Evolutionary conservation across 306 rosid species (phyloP), one percentile per base, ranked within the genome.

Genomic region (Rubus idaeus): DNA sequence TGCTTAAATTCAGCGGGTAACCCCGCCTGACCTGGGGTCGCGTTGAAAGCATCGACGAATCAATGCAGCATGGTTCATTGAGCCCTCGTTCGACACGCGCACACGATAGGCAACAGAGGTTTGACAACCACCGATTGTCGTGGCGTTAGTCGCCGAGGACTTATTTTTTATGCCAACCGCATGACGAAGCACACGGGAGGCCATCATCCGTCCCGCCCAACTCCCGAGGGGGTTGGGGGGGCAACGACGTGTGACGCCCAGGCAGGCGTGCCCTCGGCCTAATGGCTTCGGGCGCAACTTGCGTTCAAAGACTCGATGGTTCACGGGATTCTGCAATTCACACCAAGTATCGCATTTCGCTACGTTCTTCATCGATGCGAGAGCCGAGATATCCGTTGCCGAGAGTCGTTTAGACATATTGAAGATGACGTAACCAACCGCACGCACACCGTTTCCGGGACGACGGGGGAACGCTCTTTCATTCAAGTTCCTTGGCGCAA

Each of bases 21-120:
- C 60, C 74, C 74, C 65, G 21, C 66, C 67, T 55, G 72, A 52
- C 74, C 66, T 68, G 74, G 80, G 70, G 70, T 55, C 68, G 20
- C 75, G 56, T n/a, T 51, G 73, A 40, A 30, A 39, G 70, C 70
- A 4, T 12, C 41, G 39, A 3, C 21, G 58, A 2, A 13, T 42
- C 45, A 6, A 3, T 13, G 18, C 26, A 30, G 0, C 0, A 3
- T 8, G 3, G 17, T 5, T 4, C 20, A 4, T 30, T 30, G 35
- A 1, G 66, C n/a, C 44, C 2, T 6, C 3, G 10, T 3, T 13
- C 40, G 16, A 10, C 65, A 2, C 12, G 23, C 53, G 55, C 26
- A 10, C 75, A n/a, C 60, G 44, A 39, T 45, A 9, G 23, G 69
- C 12, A 21, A 44, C 77, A 23, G 78, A 62, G 70, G 39, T 14